Base-by-base conservation (phyloP, 768 basidiomycete genomes). In the Asterophora parasitica region DNA sequence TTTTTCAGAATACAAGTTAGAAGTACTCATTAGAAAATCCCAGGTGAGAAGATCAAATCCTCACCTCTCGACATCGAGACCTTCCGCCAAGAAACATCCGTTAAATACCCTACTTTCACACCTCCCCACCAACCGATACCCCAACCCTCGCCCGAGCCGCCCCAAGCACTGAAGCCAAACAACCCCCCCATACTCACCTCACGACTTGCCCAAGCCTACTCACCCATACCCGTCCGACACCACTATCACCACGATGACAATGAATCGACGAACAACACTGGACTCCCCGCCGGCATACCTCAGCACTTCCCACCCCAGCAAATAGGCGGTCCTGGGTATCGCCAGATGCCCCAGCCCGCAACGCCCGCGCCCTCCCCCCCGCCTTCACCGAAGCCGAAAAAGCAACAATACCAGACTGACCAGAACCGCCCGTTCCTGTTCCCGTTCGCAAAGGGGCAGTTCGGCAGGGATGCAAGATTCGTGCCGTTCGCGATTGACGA, bases 391-490 rank as follows among this genome's bases (percentile, higher is more conserved):
- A 97, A 95, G 61, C 92, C 90, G 8, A 99, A 99, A 73, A 97
- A 98, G 64, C 95, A 95, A 62, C 92, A 95, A 62, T 99, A 92
- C 64, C 96, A 98, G 62, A 99, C 96, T 0, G 96, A 99, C 65
- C 96, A 94, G 62, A 82, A 71, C 38, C 77, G 89, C 10, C 95
- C 96, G 1, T 99, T 98, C 64, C 70, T 98, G 51, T 94, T 99
- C 64, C 96, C 96, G 0, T 99, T 96, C 63, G 90, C 92, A 5
- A 78, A 82, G n/a, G 74, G 66, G 41, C 73, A 66, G 46, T 72
- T 73, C 44, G 71, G 79, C 23, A 76, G 78, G 42, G 77, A 82
- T 49, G 74, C 73, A 17, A 77, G 79, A 34, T 71, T 89, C n/a
- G 90, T 98, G 3, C 96, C 96, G 2, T 93, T 86, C 63, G 92